Evolutionary conservation across 1,139 yeast genomes (phyloP), one percentile per base, ranked within the genome.

Genomic region (Spathaspora sp.): DNA sequence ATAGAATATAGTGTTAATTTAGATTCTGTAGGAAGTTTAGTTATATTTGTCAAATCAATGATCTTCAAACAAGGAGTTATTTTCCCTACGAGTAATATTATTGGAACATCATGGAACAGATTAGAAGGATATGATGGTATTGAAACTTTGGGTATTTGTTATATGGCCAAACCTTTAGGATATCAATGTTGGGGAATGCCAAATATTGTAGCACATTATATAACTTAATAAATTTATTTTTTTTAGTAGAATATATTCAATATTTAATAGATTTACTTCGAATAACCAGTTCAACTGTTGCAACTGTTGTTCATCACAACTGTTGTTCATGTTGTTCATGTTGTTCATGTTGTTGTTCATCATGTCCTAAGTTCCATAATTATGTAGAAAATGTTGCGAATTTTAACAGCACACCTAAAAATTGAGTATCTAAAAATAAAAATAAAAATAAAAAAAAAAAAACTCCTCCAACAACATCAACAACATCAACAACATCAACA

Each of bases 141-240:
- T 38, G 82, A 76, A 52, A 75, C 80, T 2, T 81, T 76, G 56
- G 81, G 82, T 0, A 43, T 78, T 10, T 78, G 82, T 51, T 78
- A 76, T 51, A 55, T 65, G 29, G 81, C 81, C 1, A 70, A 66
- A 45, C 56, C 67, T 0, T 56, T 74, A 31, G 80, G 79, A 1
- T 77, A 72, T 55, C 54, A 55, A 36, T 78, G 82, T 52, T 73
- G 65, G 63, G 77, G 70, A 4, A 65, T 68, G 68, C 76, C 76
- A 9, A 71, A 72, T 48, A 50, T 67, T 45, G 58, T 70, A 3
- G 77, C 70, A n/a, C n/a, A n/a, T n/a, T n/a, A n/a, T n/a, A n/a
- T n/a, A n/a, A n/a, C n/a, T n/a, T n/a, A n/a, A n/a, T n/a, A n/a
- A n/a, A n/a, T n/a, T n/a, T n/a, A n/a, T n/a, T n/a, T n/a, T n/a